Percentiles rank a stretch among this genome's conserved stretches.
phyloP scores from a whole-genome alignment of 495 filamentous ascomycete species.

The Xylaria palmicola region DNA sequence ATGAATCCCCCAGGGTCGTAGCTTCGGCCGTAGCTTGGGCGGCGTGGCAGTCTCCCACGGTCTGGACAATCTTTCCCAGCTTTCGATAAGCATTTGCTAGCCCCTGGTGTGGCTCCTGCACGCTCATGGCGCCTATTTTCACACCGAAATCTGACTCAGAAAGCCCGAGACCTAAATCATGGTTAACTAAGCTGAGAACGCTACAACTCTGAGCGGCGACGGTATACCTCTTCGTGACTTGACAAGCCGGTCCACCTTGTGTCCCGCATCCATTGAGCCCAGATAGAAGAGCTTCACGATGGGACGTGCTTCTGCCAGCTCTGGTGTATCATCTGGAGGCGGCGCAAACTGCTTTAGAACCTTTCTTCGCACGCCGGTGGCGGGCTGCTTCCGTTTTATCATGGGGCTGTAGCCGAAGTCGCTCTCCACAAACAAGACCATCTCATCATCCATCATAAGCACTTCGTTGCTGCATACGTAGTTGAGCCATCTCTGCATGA shows the following conservation, averaged over 20 bases:
- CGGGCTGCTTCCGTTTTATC: constrained; percentile 92
- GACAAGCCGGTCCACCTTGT: constrained; percentile 93
- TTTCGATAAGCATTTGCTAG: constrained; percentile 90
- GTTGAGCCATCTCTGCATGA: constrained; percentile 94
- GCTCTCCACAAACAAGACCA: constrained; percentile 95
- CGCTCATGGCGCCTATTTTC: constrained; percentile 78
- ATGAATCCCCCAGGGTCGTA: constrained; percentile 87
- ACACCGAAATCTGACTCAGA: constrained; percentile 92
- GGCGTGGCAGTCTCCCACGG: constrained; percentile 92
- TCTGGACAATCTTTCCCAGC: constrained; percentile 88
- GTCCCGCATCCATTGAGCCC: constrained; percentile 88
- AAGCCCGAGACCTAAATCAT: constrained; percentile 72
- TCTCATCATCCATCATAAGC: constrained; percentile 91
- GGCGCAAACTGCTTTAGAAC: constrained; percentile 98
- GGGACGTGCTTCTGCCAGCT: constrained; percentile 84
- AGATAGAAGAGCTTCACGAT: constrained; percentile 95
- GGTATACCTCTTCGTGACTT: constrained; percentile 82
- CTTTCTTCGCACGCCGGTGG: constrained; percentile 90
- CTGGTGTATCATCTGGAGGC: constrained; percentile 94
- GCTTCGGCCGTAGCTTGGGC: constrained; percentile 96
- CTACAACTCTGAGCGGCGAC: neutral
- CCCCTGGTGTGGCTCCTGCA: constrained; percentile 86
- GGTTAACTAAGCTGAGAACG: constrained; percentile 13
- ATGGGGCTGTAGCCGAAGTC: constrained; percentile 98
- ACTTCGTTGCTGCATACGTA: constrained; percentile 87